Evolutionary conservation across 2,329 filamentous ascomycete genomes (phyloP), one percentile per base, ranked within the genome.

Genomic region (Fusarium sp.): DNA sequence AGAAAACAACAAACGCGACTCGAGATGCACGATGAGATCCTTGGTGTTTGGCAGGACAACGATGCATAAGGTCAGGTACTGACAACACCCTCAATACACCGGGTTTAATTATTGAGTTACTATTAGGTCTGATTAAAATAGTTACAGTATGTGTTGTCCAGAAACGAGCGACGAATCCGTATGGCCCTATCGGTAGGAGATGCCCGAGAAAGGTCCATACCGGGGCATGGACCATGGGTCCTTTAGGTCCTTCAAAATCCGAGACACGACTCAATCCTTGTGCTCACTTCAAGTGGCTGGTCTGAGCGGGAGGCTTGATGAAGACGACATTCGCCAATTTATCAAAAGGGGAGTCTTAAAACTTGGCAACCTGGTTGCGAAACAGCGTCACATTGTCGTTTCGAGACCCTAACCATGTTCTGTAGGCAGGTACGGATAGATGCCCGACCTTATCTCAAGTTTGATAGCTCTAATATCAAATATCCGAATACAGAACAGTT

Each of bases 311-410:
- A 71, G 51, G 37, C 59, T 71, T 42, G 47, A 55, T 55, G 49
- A 58, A 54, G 51, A 50, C 56, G 47, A 49, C 58, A 48, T 69
- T 63, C 60, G 58, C 65, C 71, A 68, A 32, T 59, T 42, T 27
- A 28, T 48, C 60, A 55, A 53, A 59, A 69, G 54, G 51, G 63
- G 60, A 73, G 53, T 45, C 47, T 53, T 59, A 41, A 69, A 53
- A 27, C 34, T 42, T 53, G 49, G 49, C 49, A 42, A 42, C 72
- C 72, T 59, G 54, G 64, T 55, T 62, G 58, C 63, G 59, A 75
- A 74, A 72, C 72, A 55, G 58, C 40, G 62, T 71, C 57, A 55
- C 72, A 70, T 66, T 60, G 59, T 69, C 51, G 66, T 71, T 73
- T 68, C 54, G 61, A 56, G 59, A 60, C 50, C 45, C 61, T 37